Base-by-base conservation (phyloP, 1,284 basidiomycete species). In the Cystobasidium slooffiae region DNA sequence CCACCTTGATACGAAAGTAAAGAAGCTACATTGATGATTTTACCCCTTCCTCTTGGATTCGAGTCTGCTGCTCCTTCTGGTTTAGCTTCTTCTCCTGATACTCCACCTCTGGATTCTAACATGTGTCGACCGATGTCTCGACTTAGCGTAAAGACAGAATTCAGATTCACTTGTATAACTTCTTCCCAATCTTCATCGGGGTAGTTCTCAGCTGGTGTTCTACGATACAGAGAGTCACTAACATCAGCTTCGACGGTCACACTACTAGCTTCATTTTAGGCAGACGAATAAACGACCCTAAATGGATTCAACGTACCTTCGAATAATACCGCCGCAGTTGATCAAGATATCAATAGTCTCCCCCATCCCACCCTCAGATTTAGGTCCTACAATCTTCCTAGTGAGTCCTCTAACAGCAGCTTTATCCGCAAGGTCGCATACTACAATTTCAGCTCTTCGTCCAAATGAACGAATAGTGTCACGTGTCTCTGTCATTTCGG, bases 271-370 rank as follows among this genome's bases (percentile, higher is more conserved):
- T 55, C 22, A 31, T 39, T 6, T 41, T 24, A 31, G 31, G 31
- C 31, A 58, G 14, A 43, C 37, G 31, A 37, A 51, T 14, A 39
- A 39, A 20, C 9, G 10, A 65, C 16, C 59, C 8, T n/a, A n/a
- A 24, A 1, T 8, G 3, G 31, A 12, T 1, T 1, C 10, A n/a
- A 20, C 68, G 20, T 31, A 76, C 75, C 76, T 59, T 49, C 93
- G 87, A 83, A 97, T 94, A 79, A 97, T 97, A 61, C 94, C 95
- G 69, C 92, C 95, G 82, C 94, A 97, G 83, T 97, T 96, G 82
- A 97, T 88, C 59, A 97, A 87, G 78, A 97, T 86, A 82, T 97
- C 89, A 77, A 97, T 89, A 68, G 88, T 77, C 6, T 83, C 83
- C 52, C 84, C 86, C 20, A 90, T 84, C 24, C 92, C 91, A 67